Base-by-base conservation (phyloP, 2,329 filamentous ascomycete species). In the Paraphaeosphaeria sporulosa region DNA sequence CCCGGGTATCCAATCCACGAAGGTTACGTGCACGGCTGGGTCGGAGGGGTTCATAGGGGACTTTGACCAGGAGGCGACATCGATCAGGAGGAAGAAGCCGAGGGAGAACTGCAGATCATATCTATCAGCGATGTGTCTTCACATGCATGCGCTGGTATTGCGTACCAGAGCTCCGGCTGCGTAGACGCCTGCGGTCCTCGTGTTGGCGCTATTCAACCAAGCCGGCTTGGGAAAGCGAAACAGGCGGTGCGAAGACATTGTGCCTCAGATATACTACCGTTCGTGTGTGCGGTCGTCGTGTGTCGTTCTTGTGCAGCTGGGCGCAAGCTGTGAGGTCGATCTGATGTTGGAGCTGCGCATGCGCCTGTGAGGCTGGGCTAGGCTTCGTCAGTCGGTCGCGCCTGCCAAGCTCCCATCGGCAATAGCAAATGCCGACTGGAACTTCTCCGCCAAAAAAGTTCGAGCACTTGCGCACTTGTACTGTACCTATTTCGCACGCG, bases 1-100 rank as follows among this genome's bases (percentile, higher is more conserved):
- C 61, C 85, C 85, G 3, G 88, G 89, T 67, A 91, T 88, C 88
- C 88, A 91, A 80, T 91, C 88, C 66, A 90, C 83, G 76, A 90
- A 90, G 75, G 85, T 89, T 72, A 90, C 83, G 77, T 90, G 87
- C 21, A 88, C 83, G 55, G 70, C 36, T 15, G 75, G 75, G 60
- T 83, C 76, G 53, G 86, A 86, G 63, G 84, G 86, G 75, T 90
- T 90, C 71, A 82, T 83, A 57, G 81, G 70, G 60, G 87, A 88
- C 68, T 86, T 86, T 54, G 87, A 89, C 79, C 83, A 90, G 59
- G 86, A 82, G 19, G 87, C 84, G 61, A 87, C 86, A 69, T 91
- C 88, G 77, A 91, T 83, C 66, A 90, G 84, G 76, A 88, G 85
- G 83, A 89, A 91, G 80, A 90, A 87, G 13, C 88, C 88, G 56